Evolutionary conservation across 495 filamentous ascomycete species (phyloP).

Genomic region (Podospora pseudoanserina): DNA sequence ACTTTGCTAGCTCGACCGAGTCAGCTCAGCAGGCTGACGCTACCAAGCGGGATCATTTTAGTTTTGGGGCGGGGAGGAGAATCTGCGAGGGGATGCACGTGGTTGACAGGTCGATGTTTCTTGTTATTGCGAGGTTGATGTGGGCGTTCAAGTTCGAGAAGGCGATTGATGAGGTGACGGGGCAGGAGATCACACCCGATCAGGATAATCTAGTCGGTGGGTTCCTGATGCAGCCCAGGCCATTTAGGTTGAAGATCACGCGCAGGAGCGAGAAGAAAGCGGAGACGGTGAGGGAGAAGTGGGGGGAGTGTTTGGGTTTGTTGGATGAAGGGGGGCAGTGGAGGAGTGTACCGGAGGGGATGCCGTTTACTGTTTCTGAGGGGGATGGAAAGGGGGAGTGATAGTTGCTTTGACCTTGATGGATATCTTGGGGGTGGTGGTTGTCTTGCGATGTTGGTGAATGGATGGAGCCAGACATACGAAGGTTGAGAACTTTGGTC

Average conservation of each 20-base stretch:
- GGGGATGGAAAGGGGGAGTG: background rate
- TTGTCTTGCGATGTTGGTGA: background rate
- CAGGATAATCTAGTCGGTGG: slow-evolving; percentile 30
- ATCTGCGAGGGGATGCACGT: slow-evolving; percentile 52
- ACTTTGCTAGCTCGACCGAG: slow-evolving; percentile 25
- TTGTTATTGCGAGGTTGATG: slow-evolving; percentile 45
- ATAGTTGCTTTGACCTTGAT: background rate
- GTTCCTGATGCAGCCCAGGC: slow-evolving; percentile 22
- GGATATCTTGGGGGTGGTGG: too few species aligned
- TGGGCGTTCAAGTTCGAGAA: slow-evolving; percentile 45
- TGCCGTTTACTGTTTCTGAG: slow-evolving; percentile 10
- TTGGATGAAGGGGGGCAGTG: slow-evolving; percentile 26
- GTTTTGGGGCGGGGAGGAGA: slow-evolving; percentile 55
- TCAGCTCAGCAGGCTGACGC: slow-evolving; percentile 38
- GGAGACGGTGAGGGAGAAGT: slow-evolving; percentile 21
- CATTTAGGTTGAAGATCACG: slow-evolving; percentile 21
- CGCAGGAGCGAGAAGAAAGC: slow-evolving; percentile 21
- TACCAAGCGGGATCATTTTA: slow-evolving; percentile 35
- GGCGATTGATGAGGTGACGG: slow-evolving; percentile 21
- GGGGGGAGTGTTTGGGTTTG: slow-evolving; percentile 22
- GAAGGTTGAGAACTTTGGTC: too few species aligned
- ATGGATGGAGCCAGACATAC: background rate
- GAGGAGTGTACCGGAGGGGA: slow-evolving; percentile 23
- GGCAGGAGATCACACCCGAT: slow-evolving; percentile 31
- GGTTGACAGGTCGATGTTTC: slow-evolving; percentile 47